Base-by-base conservation (phyloP, 2,329 filamentous ascomycete genomes). In the Sclerotinia nivalis region DNA sequence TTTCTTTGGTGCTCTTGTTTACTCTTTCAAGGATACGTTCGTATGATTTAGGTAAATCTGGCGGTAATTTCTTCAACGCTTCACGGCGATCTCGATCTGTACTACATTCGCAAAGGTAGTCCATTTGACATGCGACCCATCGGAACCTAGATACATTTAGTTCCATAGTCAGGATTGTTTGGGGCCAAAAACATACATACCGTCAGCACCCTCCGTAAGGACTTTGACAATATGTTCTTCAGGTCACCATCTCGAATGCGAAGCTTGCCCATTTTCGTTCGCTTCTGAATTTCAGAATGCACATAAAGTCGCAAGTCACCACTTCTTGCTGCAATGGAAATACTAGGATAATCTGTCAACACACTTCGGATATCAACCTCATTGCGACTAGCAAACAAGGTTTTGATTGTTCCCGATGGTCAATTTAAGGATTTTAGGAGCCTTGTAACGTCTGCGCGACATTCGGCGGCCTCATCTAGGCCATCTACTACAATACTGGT, bases 401-500 rank as follows among this genome's bases (percentile, higher is more conserved):
- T 71, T 54, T 70, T 72, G n/a, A 74, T 68, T 47, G 25, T 74
- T 37, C 54, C 58, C n/a, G 34, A 59, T 1, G 50, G 34, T 43
- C 13, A 20, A 55, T 71, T 72, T 12, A 74, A 64, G 1, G 34
- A 60, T 65, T 34, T 37, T 7, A 74, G 64, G n/a, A 59, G 45
- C 15, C 25, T 52, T 22, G 68, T 56, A 3, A 75, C 71, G 2
- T 62, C 62, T 8, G 31, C 62, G 5, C 68, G 65, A 52, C 73
- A 56, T 12, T 69, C 40, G 7, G 65, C 69, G 66, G 75, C 74
- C 56, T 79, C 77, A 66, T 79, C 77, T 3, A 78, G 52, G 8
- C 71, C 76, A 71, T 79, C 77, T 0, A 79, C 73, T 34, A 78
- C 31, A 3, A 79, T 74, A 31, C 56, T 74, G 55, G 54, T 71